phyloP scores from a whole-genome alignment of 2,329 filamentous ascomycete genomes.

The Calonectria leucothoes region DNA sequence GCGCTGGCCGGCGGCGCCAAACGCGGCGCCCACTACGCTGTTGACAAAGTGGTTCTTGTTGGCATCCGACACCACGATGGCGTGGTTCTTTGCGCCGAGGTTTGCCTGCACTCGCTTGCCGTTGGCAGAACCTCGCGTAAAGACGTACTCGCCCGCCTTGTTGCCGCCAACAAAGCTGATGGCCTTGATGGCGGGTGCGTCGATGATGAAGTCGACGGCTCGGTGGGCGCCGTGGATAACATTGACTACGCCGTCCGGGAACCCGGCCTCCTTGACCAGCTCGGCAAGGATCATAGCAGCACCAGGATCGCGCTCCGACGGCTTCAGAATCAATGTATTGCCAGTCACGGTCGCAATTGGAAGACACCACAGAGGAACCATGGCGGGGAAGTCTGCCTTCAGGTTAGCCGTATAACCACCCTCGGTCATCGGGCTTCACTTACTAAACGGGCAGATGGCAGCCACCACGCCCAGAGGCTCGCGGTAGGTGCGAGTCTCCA shows the following conservation, averaged over 20 bases:
- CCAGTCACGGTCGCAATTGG: conserved; percentile 86
- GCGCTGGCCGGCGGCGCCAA: conserved; percentile 84
- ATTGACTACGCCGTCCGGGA: conserved; percentile 83
- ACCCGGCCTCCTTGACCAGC: conserved; percentile 80
- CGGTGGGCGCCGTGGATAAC: conserved; percentile 81
- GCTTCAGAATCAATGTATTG: conserved; percentile 85
- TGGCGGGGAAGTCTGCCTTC: conserved; percentile 79
- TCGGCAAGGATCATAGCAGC: conserved; percentile 87
- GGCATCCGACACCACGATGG: conserved; percentile 83
- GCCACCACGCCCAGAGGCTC: conserved; percentile 86
- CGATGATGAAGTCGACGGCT: conserved; percentile 85
- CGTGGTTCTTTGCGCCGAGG: conserved; percentile 88
- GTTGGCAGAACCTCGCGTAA: conserved; percentile 77
- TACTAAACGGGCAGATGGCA: conserved; percentile 89
- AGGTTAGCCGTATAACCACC: background rate
- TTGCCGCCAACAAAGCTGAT: conserved; percentile 82
- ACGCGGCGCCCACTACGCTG: conserved; percentile 82
- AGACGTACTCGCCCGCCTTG: conserved; percentile 89
- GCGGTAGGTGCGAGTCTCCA: conserved; percentile 86
- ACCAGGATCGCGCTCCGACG: conserved; percentile 84
- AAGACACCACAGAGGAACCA: conserved; percentile 91
- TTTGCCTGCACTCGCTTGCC: conserved; percentile 90
- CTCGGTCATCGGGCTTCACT: conserved; percentile 45
- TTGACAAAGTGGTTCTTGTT: conserved; percentile 90
- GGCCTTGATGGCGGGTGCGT: conserved; percentile 64